phyloP scores from a whole-genome alignment of 441 rosid species.

The Erodium texanum region DNA sequence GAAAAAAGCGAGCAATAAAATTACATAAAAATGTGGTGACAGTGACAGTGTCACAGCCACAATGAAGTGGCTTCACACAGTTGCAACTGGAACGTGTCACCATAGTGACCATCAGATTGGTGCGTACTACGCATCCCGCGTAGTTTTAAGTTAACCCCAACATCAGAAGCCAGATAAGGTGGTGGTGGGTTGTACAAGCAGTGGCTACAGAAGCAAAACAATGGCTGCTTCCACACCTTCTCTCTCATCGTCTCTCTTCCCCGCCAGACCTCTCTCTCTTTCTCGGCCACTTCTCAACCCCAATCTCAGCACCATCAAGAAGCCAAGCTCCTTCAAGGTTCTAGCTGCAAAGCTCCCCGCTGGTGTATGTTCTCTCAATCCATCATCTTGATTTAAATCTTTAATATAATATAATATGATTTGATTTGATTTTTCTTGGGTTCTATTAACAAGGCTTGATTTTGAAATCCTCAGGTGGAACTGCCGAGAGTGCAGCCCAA shows the following conservation, averaged over 20 bases:
- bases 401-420: no score
- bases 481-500: slow-evolving; percentile 66
- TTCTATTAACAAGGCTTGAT: not conserved
- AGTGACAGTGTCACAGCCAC: no score
- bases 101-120: no score
- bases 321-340: slow-evolving; percentile 28
- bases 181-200: not conserved
- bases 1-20: no score
- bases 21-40: no score
- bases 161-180: not conserved
- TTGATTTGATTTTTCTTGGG: not conserved
- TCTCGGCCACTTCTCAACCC: no score
- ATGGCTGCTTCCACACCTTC: slow-evolving; percentile 29
- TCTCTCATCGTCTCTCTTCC: slow-evolving; percentile 27
- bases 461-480: slow-evolving; percentile 32
- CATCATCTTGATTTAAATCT: not conserved
- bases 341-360: slow-evolving; percentile 60
- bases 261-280: slow-evolving; percentile 16
- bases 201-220: slow-evolving; percentile 1
- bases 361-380: slow-evolving; percentile 31
- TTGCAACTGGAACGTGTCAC: no score
- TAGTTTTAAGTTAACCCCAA: no score
- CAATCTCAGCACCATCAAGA: slow-evolving; percentile 13
- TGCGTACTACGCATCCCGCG: no score
- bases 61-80: no score